A percentile compares a stretch with the other conserved stretches of the same genome.
Evolutionary conservation across 441 rosid species (phyloP).

Genomic region (Populus hybrid): DNA sequence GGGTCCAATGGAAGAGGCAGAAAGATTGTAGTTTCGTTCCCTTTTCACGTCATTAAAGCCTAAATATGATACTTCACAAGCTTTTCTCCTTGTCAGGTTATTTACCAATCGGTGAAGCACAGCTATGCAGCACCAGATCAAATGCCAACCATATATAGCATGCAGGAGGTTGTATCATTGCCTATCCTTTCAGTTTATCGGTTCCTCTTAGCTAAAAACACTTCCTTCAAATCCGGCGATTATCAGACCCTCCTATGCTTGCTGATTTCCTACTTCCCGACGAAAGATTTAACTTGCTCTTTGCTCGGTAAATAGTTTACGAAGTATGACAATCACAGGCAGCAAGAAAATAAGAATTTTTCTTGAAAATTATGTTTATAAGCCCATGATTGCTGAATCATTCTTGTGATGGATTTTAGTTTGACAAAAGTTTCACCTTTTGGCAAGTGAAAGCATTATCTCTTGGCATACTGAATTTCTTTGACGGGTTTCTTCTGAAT

Average conservation of each 20-base stretch:
- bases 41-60: not conserved
- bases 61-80: not conserved
- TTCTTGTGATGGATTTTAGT: not conserved
- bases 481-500: slow-evolving; percentile 5
- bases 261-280: not conserved
- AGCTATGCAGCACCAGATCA: slow-evolving; percentile 73
- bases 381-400: not conserved
- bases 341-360: not conserved
- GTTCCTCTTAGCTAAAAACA: not conserved
- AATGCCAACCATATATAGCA: slow-evolving; percentile 42
- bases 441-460: too few species aligned
- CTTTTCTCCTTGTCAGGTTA: slow-evolving; percentile 40
- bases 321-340: not conserved
- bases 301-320: not conserved
- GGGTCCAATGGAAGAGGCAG: slow-evolving; percentile 74
- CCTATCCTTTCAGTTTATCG: not conserved
- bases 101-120: slow-evolving; percentile 54
- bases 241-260: not conserved
- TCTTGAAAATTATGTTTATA: not conserved
- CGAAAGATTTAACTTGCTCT: not conserved
- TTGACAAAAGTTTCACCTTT: not conserved
- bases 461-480: not conserved
- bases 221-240: not conserved
- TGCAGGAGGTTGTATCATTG: slow-evolving; percentile 53
- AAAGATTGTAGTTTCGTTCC: not conserved